A percentile compares a stretch with the other conserved stretches of the same genome.
These are phyloP conservation scores for Pulveroboletus sp. DNA, from an alignment of 768 basidiomycete genomes.

Conservation along the genomic window DNA sequence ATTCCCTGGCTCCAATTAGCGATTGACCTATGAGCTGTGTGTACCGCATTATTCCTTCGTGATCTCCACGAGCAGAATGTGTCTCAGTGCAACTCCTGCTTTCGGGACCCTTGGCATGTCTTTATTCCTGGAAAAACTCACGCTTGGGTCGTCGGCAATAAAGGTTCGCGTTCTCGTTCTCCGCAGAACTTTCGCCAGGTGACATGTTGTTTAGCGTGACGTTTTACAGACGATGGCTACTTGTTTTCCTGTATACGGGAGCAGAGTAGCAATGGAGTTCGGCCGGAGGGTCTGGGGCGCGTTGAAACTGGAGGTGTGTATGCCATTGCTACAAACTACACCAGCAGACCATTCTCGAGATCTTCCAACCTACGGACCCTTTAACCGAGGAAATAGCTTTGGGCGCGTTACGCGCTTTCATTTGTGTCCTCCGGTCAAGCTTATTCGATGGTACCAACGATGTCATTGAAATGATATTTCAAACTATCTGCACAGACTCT, in stretches of 20 bases:
- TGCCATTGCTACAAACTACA: neutral
- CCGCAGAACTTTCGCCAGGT: neutral
- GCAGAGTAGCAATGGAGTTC: conserved; percentile 51
- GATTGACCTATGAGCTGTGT: conserved; percentile 1
- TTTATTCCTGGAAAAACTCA: conserved; percentile 88
- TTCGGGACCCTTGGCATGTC: conserved; percentile 86
- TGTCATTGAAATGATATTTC: conserved; percentile 53
- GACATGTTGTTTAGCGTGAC: conserved; percentile 58
- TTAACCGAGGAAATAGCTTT: conserved; percentile 74
- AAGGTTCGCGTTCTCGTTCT: conserved; percentile 51
- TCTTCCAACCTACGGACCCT: conserved; percentile 86
- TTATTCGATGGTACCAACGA: conserved; percentile 35
- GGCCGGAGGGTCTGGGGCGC: conserved; percentile 86
- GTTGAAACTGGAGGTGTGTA: conserved; percentile 77
- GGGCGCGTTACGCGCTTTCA: conserved; percentile 63
- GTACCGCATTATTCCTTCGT: neutral
- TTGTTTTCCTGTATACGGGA: conserved; percentile 85
- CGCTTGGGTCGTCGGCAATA: conserved; percentile 70
- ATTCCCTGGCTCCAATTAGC: neutral
- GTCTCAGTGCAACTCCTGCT: conserved; percentile 71
- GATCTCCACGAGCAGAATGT: conserved; percentile 41
- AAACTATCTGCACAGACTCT: conserved; percentile 77
- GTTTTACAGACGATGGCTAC: conserved; percentile 71
- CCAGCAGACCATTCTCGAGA: conserved; percentile 41
- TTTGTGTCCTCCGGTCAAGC: conserved; percentile 64